Evolutionary conservation across 1,284 basidiomycete genomes (phyloP).

Genomic region (Exobasidium cylindrosporum): DNA sequence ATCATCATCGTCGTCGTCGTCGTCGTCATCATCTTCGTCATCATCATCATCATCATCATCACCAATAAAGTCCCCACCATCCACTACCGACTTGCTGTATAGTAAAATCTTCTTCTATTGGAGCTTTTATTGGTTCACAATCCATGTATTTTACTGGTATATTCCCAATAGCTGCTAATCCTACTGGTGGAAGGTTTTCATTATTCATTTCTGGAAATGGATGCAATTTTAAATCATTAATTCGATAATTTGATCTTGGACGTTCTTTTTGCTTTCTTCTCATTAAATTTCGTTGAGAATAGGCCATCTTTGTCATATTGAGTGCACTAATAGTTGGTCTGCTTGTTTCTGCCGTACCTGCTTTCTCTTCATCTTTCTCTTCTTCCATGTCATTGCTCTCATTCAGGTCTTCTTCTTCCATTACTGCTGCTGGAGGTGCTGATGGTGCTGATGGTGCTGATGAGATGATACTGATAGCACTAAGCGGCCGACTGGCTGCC

Average conservation of each 20-base stretch:
- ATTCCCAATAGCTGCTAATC: neutral
- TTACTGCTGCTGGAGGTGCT: neutral
- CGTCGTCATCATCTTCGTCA: too few relatives aligned
- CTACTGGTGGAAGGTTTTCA: constrained; percentile 1
- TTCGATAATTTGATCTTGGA: neutral
- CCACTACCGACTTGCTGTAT: too few relatives aligned
- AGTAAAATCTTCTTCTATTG: too few relatives aligned
- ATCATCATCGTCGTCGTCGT: too few relatives aligned
- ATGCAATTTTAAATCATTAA: constrained; percentile 1
- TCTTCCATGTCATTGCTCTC: neutral
- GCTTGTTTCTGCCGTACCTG: neutral
- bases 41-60: too few relatives aligned
- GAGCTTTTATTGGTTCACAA: neutral
- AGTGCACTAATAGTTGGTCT: neutral
- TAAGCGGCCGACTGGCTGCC: neutral
- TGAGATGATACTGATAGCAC: too few relatives aligned
- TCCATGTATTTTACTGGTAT: neutral
- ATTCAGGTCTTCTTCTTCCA: neutral
- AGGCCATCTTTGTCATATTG: neutral
- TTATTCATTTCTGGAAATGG: neutral
- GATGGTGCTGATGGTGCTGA: neutral
- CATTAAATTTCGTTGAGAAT: neutral
- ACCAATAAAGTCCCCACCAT: neutral
- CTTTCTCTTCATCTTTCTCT: neutral
- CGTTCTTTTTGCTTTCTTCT: neutral